Conservation (phyloP, 1,139 yeast species). For the Sugiyamaella novakii region DNA sequence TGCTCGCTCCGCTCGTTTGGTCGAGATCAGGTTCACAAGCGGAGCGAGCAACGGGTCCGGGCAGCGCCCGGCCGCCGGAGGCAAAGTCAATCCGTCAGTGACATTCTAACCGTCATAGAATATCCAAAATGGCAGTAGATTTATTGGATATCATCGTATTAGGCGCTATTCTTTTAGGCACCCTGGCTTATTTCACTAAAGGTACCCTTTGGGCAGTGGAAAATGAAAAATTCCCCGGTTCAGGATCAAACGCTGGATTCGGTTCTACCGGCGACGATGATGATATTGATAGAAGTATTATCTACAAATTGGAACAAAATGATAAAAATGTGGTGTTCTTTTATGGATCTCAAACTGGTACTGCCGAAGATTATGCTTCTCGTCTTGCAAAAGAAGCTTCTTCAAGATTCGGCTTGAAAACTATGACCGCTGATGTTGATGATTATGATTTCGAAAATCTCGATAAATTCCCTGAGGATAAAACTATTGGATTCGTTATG, state of each 20-base stretch:
- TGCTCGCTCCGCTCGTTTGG: no score
- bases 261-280: conserved; percentile 37
- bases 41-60: no score
- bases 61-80: no score
- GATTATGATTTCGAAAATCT: conserved; percentile 83
- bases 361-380: conserved; percentile 97
- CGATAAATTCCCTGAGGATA: conserved; percentile 55
- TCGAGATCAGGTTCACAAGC: no score
- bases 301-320: conserved; percentile 61
- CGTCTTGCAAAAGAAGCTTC: conserved; percentile 87
- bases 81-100: no score
- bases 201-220: conserved; percentile 55
- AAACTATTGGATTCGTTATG: conserved; percentile 70
- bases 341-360: conserved; percentile 97
- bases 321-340: conserved; percentile 79
- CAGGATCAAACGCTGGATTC: conserved; percentile 39
- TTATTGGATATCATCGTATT: conserved; percentile 71
- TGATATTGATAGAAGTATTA: conserved; percentile 52
- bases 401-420: conserved; percentile 75
- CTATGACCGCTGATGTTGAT: conserved; percentile 87
- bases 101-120: not conserved
- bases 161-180: conserved; percentile 62
- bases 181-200: conserved; percentile 66
- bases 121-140: conserved; percentile 47
- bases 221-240: conserved; percentile 38